Percentiles rank a stretch among this genome's conserved stretches.
Evolutionary conservation across 176 grass and related monocot genomes (phyloP).

Genomic region (Poa pratensis): DNA sequence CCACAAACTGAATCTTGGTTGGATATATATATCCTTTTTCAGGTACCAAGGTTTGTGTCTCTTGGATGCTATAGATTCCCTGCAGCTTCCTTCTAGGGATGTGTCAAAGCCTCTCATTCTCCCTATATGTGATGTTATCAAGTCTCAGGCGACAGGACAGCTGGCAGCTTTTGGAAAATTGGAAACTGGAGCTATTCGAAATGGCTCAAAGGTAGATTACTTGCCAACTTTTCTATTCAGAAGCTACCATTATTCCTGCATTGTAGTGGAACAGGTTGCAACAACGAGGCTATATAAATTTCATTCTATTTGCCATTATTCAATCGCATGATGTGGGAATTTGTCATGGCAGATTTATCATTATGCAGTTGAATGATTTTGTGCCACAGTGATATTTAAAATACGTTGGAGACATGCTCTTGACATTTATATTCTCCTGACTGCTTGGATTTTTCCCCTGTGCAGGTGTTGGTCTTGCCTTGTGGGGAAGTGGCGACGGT

Average conservation of each 20-base stretch:
- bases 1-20: conserved; percentile 22
- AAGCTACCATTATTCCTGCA: neutral
- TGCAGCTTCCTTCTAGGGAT: conserved; percentile 84
- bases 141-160: conserved; percentile 77
- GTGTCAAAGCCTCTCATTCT: conserved; percentile 90
- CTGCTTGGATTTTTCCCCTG: conserved; percentile 30
- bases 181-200: conserved; percentile 85
- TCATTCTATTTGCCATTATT: conserved; percentile 24
- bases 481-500: conserved; percentile 60
- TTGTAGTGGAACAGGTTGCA: conserved; percentile 12
- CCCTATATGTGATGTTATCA: conserved; percentile 98
- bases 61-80: conserved; percentile 86
- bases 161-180: conserved; percentile 92
- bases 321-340: conserved; percentile 17
- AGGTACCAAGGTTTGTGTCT: conserved; percentile 84
- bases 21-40: conserved; percentile 43
- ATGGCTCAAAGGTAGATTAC: conserved; percentile 79
- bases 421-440: conserved; percentile 34
- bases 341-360: neutral
- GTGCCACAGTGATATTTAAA: neutral
- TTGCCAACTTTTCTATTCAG: neutral
- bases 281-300: conserved; percentile 22
- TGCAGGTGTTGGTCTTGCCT: conserved; percentile 87
- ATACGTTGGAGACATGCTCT: neutral
- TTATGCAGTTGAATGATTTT: conserved; percentile 1